A percentile compares a stretch with the other conserved stretches of the same genome.
These are phyloP conservation scores for Brassica balearica DNA, from an alignment of 441 rosid species.

Conservation along the genomic window DNA sequence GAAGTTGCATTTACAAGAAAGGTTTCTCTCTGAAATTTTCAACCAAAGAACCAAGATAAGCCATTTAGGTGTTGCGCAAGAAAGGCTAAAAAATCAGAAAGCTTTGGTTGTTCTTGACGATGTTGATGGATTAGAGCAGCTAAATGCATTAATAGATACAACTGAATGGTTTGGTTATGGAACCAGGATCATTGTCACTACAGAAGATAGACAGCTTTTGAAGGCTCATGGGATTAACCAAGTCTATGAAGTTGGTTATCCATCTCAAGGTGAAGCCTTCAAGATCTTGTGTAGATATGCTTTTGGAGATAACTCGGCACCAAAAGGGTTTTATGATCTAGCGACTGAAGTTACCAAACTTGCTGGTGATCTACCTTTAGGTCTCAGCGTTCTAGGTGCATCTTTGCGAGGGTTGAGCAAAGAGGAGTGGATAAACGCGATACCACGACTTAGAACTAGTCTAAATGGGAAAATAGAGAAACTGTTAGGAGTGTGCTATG, in stretches of 20 bases:
- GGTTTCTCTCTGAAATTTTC: conserved; percentile 33
- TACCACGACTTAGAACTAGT: conserved; percentile 19
- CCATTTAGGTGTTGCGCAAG: not conserved
- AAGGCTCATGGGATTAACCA: conserved; percentile 19
- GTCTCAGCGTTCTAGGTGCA: conserved; percentile 42
- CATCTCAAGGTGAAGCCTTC: conserved; percentile 29
- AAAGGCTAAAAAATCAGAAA: conserved; percentile 37
- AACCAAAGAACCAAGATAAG: not conserved
- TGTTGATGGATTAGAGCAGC: conserved; percentile 25
- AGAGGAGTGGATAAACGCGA: conserved; percentile 28
- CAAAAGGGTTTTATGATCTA: conserved; percentile 7
- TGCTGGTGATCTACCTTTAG: conserved; percentile 39
- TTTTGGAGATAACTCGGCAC: conserved; percentile 11
- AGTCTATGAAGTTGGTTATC: conserved; percentile 16
- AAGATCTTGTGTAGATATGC: conserved; percentile 38
- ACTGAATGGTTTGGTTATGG: conserved; percentile 48
- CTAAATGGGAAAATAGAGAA: conserved; percentile 15
- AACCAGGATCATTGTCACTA: conserved; percentile 43
- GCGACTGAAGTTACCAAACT: conserved; percentile 1
- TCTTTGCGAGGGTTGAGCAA: conserved; percentile 27
- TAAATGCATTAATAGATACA: conserved; percentile 26
- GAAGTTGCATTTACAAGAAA: conserved; percentile 28
- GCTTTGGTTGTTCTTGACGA: conserved; percentile 44
- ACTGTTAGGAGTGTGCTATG: conserved; percentile 40
- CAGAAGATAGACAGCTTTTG: conserved; percentile 42